Evolutionary conservation across 2,329 filamentous ascomycete genomes (phyloP), one percentile per base, ranked within the genome.

Genomic region (Aspergillus sp.): DNA sequence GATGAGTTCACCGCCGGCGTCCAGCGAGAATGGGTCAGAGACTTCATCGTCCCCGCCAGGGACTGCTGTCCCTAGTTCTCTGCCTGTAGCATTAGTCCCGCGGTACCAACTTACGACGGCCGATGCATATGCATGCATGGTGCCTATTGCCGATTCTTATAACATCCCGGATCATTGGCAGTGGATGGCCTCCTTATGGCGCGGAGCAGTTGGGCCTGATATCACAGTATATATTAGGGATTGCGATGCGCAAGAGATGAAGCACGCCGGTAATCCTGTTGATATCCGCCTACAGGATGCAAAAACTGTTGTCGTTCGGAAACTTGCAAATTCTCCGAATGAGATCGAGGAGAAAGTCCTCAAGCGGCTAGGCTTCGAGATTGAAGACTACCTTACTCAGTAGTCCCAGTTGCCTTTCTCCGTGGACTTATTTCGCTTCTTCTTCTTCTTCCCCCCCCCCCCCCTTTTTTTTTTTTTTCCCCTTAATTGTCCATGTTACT

Each of bases 151-250:
- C 17, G 92, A 96, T 69, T 81, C 83, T 6, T 96, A 96, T 72
- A 84, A 86, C 15, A 87, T 90, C 0, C 83, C 90, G n/a, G 92
- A 96, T 67, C 93, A 98, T 76, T 98, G 93, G 92, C 90, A 96
- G 73, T 98, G 93, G 93, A 91, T 95, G 80, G 93, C 93, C 37
- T 93, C 90, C 44, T 83, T 97, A 21, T 98, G 93, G 93, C 87
- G 93, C 9, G 91, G 91, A 9, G 89, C 90, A 54, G 82, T 93
- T 1, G 91, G 90, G 0, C 86, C 93, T 0, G 93, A 98, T 60
- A 73, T 80, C 52, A 80, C 77, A 0, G 71, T 80, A 12, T 77
- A 77, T 52, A 72, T 80, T 47, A 72, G 74, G 5, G 74, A 78
- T 39, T 73, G 73, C 48, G 70, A 72, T 17, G 70, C 73, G 44